Conservation (phyloP, 768 basidiomycete species). For the Phaffia australis region DNA sequence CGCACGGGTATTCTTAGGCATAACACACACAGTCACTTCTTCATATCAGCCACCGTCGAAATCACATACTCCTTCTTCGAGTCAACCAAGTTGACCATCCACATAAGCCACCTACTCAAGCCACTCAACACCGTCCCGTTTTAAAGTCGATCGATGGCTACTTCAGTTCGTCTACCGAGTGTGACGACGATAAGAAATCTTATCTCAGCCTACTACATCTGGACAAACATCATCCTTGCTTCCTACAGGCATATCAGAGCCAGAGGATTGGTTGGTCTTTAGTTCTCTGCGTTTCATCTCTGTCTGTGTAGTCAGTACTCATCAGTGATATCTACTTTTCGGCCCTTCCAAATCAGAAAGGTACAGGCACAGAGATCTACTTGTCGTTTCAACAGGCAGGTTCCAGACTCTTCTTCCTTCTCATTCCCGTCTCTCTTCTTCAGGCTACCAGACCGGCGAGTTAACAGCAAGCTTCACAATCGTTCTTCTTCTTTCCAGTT, state of each 20-base stretch:
- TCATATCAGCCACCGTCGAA: too few relatives aligned
- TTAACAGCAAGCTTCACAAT: neutral
- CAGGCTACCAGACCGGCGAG: neutral
- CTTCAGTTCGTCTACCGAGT: conserved; percentile 36
- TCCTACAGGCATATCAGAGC: conserved; percentile 55
- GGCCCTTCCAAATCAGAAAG: conserved; percentile 23
- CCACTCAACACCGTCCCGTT: conserved; percentile 46
- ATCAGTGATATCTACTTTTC: neutral
- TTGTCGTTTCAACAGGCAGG: conserved; percentile 25
- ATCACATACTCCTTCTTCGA: too few relatives aligned
- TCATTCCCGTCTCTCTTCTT: conserved; percentile 15
- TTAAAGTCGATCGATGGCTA: conserved; percentile 46
- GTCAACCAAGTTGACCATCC: too few relatives aligned
- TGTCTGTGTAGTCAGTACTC: neutral
- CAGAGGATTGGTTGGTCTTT: conserved; percentile 43
- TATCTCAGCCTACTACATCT: conserved; percentile 42
- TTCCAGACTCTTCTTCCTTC: conserved; percentile 37
- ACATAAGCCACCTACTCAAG: too few relatives aligned
- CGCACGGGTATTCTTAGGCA: too few relatives aligned
- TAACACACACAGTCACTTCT: too few relatives aligned
- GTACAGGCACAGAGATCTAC: conserved; percentile 47
- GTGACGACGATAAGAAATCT: conserved; percentile 39
- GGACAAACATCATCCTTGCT: conserved; percentile 38
- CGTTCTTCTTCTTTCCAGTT: conserved; percentile 41
- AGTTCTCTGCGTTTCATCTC: neutral